phyloP scores from a whole-genome alignment of 2,329 filamentous ascomycete genomes.

The Talaromyces pinophilus region DNA sequence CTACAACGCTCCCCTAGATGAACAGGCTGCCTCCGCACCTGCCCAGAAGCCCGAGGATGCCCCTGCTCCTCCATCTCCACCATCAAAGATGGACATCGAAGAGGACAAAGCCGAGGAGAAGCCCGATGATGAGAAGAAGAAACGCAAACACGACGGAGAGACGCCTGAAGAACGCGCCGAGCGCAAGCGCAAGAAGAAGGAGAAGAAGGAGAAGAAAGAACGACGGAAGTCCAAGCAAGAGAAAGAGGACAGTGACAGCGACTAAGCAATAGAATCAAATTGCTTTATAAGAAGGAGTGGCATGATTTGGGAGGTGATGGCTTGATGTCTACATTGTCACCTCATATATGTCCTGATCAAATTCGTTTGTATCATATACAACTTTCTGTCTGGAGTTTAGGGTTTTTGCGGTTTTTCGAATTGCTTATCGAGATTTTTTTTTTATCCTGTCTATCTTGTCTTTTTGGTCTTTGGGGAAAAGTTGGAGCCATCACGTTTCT shows the following conservation, averaged over 20 bases:
- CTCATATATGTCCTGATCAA: constrained; percentile 19
- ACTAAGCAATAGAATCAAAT: constrained; percentile 32
- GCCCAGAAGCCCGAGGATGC: constrained; percentile 47
- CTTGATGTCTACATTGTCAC: neutral
- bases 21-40: constrained; percentile 48
- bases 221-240: constrained; percentile 84
- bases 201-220: constrained; percentile 59
- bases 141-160: constrained; percentile 60
- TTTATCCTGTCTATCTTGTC: constrained; percentile 26
- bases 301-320: constrained; percentile 19
- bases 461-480: constrained; percentile 16
- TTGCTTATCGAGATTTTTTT: constrained; percentile 1
- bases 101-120: constrained; percentile 44
- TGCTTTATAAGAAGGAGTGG: constrained; percentile 28
- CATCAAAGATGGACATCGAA: constrained; percentile 34
- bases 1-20: constrained; percentile 62
- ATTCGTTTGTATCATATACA: constrained; percentile 46
- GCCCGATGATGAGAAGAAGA: constrained; percentile 53
- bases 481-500: constrained; percentile 9
- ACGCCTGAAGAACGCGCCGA: constrained; percentile 51
- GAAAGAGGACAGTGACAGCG: constrained; percentile 67
- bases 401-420: constrained; percentile 29
- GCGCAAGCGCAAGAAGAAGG: constrained; percentile 55
- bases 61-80: constrained; percentile 31
- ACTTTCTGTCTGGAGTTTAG: constrained; percentile 40